Evolutionary conservation across 805 yeast species (phyloP).

Genomic region (Yarrowia osloensis): DNA sequence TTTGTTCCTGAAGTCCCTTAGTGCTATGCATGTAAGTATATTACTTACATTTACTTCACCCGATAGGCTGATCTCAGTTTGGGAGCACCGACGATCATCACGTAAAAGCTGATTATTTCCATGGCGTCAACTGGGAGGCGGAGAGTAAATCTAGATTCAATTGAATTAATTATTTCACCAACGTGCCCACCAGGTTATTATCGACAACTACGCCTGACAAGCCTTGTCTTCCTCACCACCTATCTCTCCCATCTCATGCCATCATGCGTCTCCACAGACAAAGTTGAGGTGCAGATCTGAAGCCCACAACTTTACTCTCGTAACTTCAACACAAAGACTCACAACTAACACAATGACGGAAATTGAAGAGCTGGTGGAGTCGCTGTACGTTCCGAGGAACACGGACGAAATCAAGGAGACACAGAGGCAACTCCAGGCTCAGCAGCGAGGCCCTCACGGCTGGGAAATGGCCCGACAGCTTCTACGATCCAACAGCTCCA

Average conservation of each 20-base stretch:
- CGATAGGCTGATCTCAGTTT: not conserved
- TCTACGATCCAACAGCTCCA: constrained; percentile 42
- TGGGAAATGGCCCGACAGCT: constrained; percentile 58
- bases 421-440: constrained; percentile 58
- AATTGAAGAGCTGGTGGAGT: constrained; percentile 22
- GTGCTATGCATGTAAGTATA: no score
- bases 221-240: not conserved
- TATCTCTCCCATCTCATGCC: not conserved
- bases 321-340: not conserved
- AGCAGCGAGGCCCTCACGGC: constrained; percentile 62
- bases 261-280: not conserved
- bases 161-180: not conserved
- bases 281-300: not conserved
- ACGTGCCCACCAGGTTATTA: not conserved
- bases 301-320: constrained; percentile 1
- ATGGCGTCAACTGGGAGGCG: no score
- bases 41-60: not conserved
- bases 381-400: constrained; percentile 26
- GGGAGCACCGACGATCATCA: not conserved
- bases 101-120: not conserved
- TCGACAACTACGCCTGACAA: not conserved
- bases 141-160: no score
- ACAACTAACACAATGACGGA: constrained; percentile 5
- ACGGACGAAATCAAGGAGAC: constrained; percentile 35
- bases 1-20: not conserved